Base-by-base conservation (phyloP, 2,329 filamentous ascomycete species). In the Gliomastix tumulicola region DNA sequence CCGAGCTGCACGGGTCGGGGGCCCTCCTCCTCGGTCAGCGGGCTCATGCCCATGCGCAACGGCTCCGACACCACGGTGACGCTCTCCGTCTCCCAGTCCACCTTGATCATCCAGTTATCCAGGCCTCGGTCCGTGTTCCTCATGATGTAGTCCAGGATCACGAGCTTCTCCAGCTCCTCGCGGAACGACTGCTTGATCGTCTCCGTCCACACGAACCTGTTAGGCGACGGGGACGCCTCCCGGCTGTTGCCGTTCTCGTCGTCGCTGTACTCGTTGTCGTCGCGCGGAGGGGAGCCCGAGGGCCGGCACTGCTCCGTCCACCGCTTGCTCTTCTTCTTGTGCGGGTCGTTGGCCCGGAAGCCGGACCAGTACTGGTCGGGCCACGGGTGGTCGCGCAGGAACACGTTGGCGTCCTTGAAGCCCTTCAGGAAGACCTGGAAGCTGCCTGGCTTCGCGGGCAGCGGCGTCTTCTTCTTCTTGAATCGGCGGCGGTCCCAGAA, bases 21-120 rank as follows among this genome's bases (percentile, higher is more conserved):
- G 12, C 17, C 23, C 34, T 60, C 50, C 30, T 61, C 52, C 35
- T 60, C 50, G 4, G 68, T 62, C 4, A 54, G 53, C 3, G 53
- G 49, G 35, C 81, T 76, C 69, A 71, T 66, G 70, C 86, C 53
- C 69, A 94, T 60, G 20, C 75, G 74, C 31, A 76, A 65, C 10
- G 89, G 87, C 41, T 96, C 88, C 1, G 88, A 88, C 13, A 84
- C 82, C 45, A 98, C 87, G 7, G 84, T 87, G 11, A 92, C 90
- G 50, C 84, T 76, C 51, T 92, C 79, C 4, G 76, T 80, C 48
- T 88, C 76, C 72, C 81, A 87, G 58, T 98, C 89, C 21, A 98
- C 86, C 59, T 88, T 92, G 55, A 98, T 88, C 92, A 98, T 98
- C 92, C 92, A 98, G 51, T 98, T 98, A 57, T 98, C 92, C 39